These are phyloP conservation scores for Suhomyces xylopsoci DNA, from an alignment of 805 yeast species.

Conservation along the genomic window DNA sequence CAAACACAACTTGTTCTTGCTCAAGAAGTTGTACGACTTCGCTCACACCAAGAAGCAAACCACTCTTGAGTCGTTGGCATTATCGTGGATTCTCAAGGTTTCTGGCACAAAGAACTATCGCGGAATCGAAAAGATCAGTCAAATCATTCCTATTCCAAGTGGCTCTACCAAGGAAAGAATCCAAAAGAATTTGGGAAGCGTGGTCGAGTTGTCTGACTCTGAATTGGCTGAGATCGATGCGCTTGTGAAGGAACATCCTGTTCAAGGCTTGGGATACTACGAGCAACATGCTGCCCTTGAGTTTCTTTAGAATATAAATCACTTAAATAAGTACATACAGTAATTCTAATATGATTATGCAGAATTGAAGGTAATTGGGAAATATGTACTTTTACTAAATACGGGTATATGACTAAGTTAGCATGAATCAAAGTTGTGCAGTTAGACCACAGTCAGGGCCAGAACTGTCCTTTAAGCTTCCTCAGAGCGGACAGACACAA, in stretches of 20 bases:
- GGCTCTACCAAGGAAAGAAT: slow-evolving; percentile 60
- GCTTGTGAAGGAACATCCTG: slow-evolving; percentile 40
- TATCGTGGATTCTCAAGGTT: slow-evolving; percentile 51
- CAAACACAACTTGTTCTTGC: slow-evolving; percentile 48
- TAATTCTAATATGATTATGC: no score
- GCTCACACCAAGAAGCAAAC: slow-evolving; percentile 49
- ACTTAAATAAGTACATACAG: no score
- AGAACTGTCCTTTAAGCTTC: no score
- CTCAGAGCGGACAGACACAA: no score
- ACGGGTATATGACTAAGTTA: no score
- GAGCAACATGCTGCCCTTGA: slow-evolving; percentile 12
- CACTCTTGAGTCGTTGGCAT: slow-evolving; percentile 52
- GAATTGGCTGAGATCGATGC: slow-evolving; percentile 55
- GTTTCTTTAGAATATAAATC: neutral
- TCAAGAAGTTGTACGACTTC: slow-evolving; percentile 47
- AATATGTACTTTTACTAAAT: no score
- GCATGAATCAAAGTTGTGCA: no score
- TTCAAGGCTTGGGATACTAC: slow-evolving; percentile 58
- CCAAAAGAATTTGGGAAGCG: slow-evolving; percentile 52
- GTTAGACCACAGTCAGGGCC: no score
- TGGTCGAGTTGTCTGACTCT: slow-evolving; percentile 47
- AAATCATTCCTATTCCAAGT: slow-evolving; percentile 77
- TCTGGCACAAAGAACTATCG: slow-evolving; percentile 57
- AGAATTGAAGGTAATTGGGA: no score
- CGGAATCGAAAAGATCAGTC: slow-evolving; percentile 44